Evolutionary conservation across 805 yeast genomes (phyloP).

Genomic region (Cyberlindnera bimundalis): DNA sequence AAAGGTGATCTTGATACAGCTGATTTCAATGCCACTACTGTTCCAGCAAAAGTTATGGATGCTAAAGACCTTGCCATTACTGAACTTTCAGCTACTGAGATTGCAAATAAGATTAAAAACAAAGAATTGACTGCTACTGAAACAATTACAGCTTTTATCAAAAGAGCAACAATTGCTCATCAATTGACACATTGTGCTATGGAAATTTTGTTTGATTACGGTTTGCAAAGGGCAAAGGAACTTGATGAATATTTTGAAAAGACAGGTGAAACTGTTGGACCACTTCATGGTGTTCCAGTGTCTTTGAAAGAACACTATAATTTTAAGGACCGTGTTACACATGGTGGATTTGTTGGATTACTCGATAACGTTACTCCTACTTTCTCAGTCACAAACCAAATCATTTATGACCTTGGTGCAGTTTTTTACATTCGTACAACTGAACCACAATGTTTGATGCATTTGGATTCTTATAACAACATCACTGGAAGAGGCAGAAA

Average conservation of each 20-base stretch:
- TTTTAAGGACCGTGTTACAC: conserved; percentile 50
- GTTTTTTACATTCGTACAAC: conserved; percentile 63
- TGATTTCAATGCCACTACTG: conserved; percentile 22
- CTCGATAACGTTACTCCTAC: conserved; percentile 44
- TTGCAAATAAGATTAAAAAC: conserved; percentile 18
- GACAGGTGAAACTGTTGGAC: conserved; percentile 56
- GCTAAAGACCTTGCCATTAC: conserved; percentile 22
- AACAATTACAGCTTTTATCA: conserved; percentile 23
- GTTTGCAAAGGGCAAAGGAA: conserved; percentile 51
- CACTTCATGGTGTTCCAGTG: conserved; percentile 67
- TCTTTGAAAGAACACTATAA: conserved; percentile 66
- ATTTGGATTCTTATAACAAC: conserved; percentile 58
- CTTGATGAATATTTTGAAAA: conserved; percentile 49
- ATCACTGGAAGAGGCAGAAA: conserved; percentile 58
- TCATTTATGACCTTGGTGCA: conserved; percentile 37
- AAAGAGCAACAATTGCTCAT: conserved; percentile 61
- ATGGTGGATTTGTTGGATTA: conserved; percentile 56
- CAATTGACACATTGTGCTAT: conserved; percentile 57
- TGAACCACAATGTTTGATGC: conserved; percentile 71
- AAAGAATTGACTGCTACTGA: conserved; percentile 23
- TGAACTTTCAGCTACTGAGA: conserved; percentile 19
- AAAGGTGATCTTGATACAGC: conserved; percentile 19
- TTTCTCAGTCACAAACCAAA: conserved; percentile 46
- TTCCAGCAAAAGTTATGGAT: conserved; percentile 23
- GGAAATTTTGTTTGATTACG: conserved; percentile 63